Evolutionary conservation across 2,329 filamentous ascomycete genomes (phyloP).

Genomic region (Epicoccum nigrum): DNA sequence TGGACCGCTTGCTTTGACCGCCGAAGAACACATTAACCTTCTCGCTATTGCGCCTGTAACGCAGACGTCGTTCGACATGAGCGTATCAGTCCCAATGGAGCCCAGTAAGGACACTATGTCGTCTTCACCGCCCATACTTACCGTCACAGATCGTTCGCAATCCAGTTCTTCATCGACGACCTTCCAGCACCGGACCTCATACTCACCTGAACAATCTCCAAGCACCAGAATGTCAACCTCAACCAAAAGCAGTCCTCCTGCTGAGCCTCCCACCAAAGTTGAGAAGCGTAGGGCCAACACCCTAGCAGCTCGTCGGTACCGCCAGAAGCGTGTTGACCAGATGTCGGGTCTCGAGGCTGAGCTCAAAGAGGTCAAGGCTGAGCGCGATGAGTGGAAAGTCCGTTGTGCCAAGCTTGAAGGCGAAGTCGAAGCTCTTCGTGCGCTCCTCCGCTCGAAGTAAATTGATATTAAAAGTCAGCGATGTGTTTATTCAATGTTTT

Average conservation of each 20-base stretch:
- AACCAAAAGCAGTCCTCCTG: slow-evolving; percentile 29
- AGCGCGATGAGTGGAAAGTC: slow-evolving; percentile 68
- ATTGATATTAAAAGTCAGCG: slow-evolving; percentile 22
- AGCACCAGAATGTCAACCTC: slow-evolving; percentile 30
- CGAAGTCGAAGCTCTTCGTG: slow-evolving; percentile 66
- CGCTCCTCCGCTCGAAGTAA: slow-evolving; percentile 53
- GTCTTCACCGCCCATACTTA: slow-evolving; percentile 15
- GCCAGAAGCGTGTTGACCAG: slow-evolving; percentile 72
- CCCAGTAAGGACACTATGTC: slow-evolving; percentile 27
- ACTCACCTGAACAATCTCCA: slow-evolving; percentile 34
- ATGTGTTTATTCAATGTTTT: slow-evolving; percentile 3
- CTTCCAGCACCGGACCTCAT: slow-evolving; percentile 30
- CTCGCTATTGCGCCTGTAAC: slow-evolving; percentile 27
- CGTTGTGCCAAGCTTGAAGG: slow-evolving; percentile 69
- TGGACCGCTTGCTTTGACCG: slow-evolving; percentile 16
- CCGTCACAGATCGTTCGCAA: slow-evolving; percentile 28
- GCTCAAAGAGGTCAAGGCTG: slow-evolving; percentile 63
- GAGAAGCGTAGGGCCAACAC: slow-evolving; percentile 71
- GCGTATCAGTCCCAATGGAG: slow-evolving; percentile 30
- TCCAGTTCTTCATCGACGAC: slow-evolving; percentile 38
- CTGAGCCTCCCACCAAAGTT: slow-evolving; percentile 34
- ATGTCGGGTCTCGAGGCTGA: slow-evolving; percentile 66
- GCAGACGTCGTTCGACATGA: slow-evolving; percentile 22
- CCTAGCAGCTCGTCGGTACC: slow-evolving; percentile 72
- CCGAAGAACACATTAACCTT: slow-evolving; percentile 21